Evolutionary conservation across 2,329 filamentous ascomycete genomes (phyloP).

Genomic region (Ciborinia camelliae): DNA sequence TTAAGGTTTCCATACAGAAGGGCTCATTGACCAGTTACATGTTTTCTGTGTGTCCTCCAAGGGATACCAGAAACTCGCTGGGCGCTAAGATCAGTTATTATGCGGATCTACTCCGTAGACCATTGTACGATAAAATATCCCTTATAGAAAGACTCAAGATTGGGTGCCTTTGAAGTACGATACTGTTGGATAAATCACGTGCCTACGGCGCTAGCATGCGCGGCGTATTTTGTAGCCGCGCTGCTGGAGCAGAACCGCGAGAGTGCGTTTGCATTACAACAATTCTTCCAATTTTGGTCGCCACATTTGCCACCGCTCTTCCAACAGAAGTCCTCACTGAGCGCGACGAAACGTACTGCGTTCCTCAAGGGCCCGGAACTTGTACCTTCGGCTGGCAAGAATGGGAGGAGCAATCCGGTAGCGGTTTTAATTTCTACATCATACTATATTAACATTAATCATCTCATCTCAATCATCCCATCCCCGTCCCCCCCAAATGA

Average conservation of each 20-base stretch:
- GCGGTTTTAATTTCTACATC: background rate
- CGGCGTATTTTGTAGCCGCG: too few species aligned
- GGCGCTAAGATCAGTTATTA: background rate
- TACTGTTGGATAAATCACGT: too few species aligned
- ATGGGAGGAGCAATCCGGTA: too few species aligned
- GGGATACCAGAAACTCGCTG: background rate
- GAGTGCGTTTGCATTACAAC: too few species aligned
- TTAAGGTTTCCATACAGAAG: background rate
- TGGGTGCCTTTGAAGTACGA: background rate
- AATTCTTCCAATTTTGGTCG: background rate
- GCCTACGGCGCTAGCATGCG: too few species aligned
- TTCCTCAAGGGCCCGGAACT: background rate
- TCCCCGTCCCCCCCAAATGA: background rate
- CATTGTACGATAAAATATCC: background rate
- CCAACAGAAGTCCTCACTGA: background rate
- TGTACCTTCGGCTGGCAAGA: slow-evolving; percentile 9
- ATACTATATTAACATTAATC: background rate
- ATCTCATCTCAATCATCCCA: too few species aligned
- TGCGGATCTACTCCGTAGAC: background rate
- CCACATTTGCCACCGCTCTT: background rate
- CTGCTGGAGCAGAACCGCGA: too few species aligned
- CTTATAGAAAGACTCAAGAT: background rate
- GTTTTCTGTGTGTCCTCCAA: background rate
- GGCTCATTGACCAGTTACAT: background rate
- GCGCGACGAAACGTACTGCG: background rate